These are phyloP conservation scores for Schizophyllum amplum DNA, from an alignment of 1,284 basidiomycete species.

Conservation along the genomic window DNA sequence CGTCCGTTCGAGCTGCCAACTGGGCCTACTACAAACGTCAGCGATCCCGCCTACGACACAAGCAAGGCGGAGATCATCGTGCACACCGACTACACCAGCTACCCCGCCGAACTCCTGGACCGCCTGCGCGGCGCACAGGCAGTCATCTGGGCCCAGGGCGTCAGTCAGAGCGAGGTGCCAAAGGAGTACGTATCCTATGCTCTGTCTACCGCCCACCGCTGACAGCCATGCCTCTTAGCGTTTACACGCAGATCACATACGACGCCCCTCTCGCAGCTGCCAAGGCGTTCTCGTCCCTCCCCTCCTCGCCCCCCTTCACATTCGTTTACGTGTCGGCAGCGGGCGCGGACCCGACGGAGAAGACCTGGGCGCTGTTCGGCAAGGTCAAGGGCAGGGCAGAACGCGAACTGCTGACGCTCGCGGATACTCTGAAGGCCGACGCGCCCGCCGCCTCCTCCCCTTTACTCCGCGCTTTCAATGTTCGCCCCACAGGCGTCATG, in stretches of 20 bases:
- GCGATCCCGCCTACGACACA: conserved; percentile 6
- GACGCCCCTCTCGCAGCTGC: conserved; percentile 22
- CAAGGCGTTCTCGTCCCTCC: conserved; percentile 18
- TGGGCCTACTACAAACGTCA: background rate
- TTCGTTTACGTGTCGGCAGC: conserved; percentile 23
- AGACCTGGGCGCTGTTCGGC: conserved; percentile 14
- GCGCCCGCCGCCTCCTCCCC: background rate
- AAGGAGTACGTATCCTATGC: conserved; percentile 12
- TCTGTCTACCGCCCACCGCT: background rate
- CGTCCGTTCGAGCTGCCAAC: conserved; percentile 12
- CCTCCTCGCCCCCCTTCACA: conserved; percentile 14
- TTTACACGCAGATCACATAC: conserved; percentile 20
- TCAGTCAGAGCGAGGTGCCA: conserved; percentile 16
- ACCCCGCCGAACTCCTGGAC: conserved; percentile 15
- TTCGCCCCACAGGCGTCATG: background rate
- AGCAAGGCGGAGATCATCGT: conserved; percentile 19
- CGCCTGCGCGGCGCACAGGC: conserved; percentile 19
- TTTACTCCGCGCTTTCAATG: background rate
- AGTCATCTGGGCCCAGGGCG: conserved; percentile 23
- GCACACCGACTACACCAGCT: conserved; percentile 14
- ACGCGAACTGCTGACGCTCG: conserved; percentile 14
- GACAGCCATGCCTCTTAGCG: conserved; percentile 6
- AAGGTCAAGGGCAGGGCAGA: conserved; percentile 21
- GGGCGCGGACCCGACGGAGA: conserved; percentile 16
- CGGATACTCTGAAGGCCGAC: no score